Evolutionary conservation across 495 filamentous ascomycete species (phyloP), one percentile per base, ranked within the genome.

Genomic region (Annulohypoxylon maeteangense): DNA sequence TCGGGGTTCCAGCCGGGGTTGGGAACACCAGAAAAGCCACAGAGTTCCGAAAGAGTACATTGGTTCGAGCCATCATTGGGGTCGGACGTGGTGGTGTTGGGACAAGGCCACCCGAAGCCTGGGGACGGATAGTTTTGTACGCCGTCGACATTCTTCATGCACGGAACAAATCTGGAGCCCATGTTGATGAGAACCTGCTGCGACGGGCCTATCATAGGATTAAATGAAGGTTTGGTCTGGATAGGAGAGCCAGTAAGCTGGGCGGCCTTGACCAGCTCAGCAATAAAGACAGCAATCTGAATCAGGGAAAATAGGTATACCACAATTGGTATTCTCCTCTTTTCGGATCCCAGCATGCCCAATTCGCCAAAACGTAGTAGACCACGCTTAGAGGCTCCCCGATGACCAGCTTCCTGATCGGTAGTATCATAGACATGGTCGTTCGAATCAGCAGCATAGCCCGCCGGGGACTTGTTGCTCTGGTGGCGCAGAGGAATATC

Each of bases 151-250:
- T 89, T 91, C 81, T 93, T 94, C 95, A 99, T 99, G 79, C 95
- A 99, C 5, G 95, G 93, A 5, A 92, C 88, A 77, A 91, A 99
- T 25, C 95, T 88, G 34, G 95, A 93, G 64, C 95, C 95, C 93
- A 98, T 97, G 76, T 95, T 96, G 79, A 99, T 97, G 68, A 95
- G 89, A 29, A 98, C 87, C 70, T 92, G 92, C 3, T 91, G 86
- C 2, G 94, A 96, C 2, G 95, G 95, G 0, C 95, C 95, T 75
- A 99, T 96, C 93, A 99, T 97, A 47, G 92, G 92, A 78, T 99
- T 99, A 82, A 98, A 94, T 10, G 82, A 81, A 4, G 95, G 96
- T 27, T 95, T 83, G 25, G 89, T 97, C 79, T 91, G 87, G 74
- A 99, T 98, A 10, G 94, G 93, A 1, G 89, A 89, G 56, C 87